Evolutionary conservation across 2,329 filamentous ascomycete genomes (phyloP).

Genomic region (Juglanconis sp.): DNA sequence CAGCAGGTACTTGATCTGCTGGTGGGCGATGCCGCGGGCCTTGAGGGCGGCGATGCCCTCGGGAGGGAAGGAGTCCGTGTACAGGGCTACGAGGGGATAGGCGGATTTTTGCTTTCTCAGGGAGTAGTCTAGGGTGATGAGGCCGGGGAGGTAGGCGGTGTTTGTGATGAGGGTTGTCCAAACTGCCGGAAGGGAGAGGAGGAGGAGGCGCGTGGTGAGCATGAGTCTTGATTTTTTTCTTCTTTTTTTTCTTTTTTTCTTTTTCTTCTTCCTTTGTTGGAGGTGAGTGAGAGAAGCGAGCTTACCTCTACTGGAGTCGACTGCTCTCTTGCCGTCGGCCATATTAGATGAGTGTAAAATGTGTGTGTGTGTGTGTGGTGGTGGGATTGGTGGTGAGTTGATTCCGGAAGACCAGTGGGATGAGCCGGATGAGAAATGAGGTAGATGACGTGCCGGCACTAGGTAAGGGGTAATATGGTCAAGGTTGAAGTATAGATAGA

Average conservation of each 20-base stretch:
- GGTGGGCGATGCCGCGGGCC: slow-evolving; percentile 64
- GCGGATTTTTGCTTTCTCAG: slow-evolving; percentile 62
- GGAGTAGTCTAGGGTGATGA: slow-evolving; percentile 77
- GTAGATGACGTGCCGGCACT: background rate
- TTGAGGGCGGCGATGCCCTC: slow-evolving; percentile 68
- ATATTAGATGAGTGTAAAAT: slow-evolving; percentile 18
- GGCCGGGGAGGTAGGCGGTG: slow-evolving; percentile 73
- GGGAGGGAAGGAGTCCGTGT: slow-evolving; percentile 72
- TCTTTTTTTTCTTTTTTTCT: background rate
- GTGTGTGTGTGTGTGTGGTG: background rate
- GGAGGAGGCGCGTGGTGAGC: background rate
- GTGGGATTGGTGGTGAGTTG: too few relatives aligned
- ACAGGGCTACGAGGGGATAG: slow-evolving; percentile 79
- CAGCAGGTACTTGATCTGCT: slow-evolving; percentile 69
- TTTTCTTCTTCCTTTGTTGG: background rate
- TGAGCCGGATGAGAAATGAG: background rate
- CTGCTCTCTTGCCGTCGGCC: slow-evolving; percentile 30
- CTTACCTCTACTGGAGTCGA: slow-evolving; percentile 30
- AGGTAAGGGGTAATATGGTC: too few relatives aligned
- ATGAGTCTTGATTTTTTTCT: background rate
- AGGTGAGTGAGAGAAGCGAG: slow-evolving; percentile 63
- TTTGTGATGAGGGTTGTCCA: slow-evolving; percentile 90
- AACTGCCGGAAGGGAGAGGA: slow-evolving; percentile 45
- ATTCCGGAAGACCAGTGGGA: too few relatives aligned
- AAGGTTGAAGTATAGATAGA: too few relatives aligned